These are phyloP conservation scores for Populus hybrid DNA, from an alignment of 441 rosid genomes.

Conservation along the genomic window DNA sequence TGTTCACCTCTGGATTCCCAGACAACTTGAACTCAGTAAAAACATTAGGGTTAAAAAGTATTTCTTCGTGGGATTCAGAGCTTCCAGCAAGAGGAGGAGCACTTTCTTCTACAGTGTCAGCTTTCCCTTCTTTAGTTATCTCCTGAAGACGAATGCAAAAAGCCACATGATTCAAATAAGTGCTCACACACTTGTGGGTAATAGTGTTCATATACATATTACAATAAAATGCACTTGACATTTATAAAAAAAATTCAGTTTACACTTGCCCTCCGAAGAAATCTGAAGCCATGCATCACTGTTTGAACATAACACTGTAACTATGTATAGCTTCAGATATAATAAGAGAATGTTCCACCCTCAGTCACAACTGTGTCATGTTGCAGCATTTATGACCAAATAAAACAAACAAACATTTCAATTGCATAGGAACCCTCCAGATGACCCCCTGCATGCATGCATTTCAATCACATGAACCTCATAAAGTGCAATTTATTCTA, in stretches of 20 bases:
- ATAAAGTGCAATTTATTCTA: background rate
- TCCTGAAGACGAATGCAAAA: slow-evolving; percentile 37
- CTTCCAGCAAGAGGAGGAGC: slow-evolving; percentile 38
- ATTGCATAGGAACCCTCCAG: background rate
- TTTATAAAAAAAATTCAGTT: too few relatives aligned
- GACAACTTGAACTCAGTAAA: slow-evolving; percentile 91
- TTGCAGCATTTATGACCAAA: background rate
- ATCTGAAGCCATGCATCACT: background rate
- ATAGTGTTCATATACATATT: background rate
- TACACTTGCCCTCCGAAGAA: background rate
- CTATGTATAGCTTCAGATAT: background rate
- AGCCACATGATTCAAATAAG: slow-evolving; percentile 10
- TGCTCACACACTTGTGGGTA: background rate
- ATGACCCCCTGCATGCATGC: background rate
- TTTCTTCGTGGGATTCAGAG: slow-evolving; percentile 49
- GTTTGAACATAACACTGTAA: background rate
- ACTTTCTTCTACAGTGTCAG: slow-evolving; percentile 33
- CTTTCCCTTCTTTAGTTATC: slow-evolving; percentile 28
- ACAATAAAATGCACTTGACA: background rate
- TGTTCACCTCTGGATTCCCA: slow-evolving; percentile 78
- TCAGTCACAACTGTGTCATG: background rate
- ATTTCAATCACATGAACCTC: background rate
- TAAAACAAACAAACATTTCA: background rate
- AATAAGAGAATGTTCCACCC: background rate
- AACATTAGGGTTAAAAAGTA: slow-evolving; percentile 91